These are phyloP conservation scores for Deinandra increscens DNA, from an alignment of 129 eudicot species.

Conservation along the genomic window DNA sequence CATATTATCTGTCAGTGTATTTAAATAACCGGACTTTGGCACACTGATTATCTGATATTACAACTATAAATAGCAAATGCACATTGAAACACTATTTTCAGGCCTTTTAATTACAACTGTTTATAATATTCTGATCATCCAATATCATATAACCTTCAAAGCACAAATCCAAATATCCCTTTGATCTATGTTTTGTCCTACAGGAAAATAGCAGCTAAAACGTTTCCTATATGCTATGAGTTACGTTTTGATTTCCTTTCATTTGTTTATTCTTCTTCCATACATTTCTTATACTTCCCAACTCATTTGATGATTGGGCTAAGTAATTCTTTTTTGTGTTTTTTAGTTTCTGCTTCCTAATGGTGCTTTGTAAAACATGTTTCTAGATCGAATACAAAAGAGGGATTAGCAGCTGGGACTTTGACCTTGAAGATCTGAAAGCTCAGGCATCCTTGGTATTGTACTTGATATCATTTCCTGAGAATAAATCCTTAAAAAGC, in stretches of 20 bases:
- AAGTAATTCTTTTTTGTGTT: neutral
- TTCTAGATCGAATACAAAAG: conserved; percentile 88
- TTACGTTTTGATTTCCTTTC: neutral
- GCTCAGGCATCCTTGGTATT: conserved; percentile 96
- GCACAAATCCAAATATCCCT: conserved; percentile 1
- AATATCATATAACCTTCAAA: neutral
- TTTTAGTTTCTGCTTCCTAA: conserved; percentile 17
- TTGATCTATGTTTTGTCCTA: conserved; percentile 11
- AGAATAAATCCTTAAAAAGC: conserved; percentile 10
- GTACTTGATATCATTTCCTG: conserved; percentile 4
- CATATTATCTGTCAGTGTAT: neutral
- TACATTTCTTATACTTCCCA: neutral
- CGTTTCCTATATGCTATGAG: neutral
- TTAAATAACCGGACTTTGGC: neutral
- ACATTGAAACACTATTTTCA: neutral
- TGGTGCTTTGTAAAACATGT: conserved; percentile 22
- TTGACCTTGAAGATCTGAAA: conserved; percentile 89
- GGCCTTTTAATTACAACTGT: neutral
- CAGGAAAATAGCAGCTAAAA: conserved; percentile 4
- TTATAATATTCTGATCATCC: neutral
- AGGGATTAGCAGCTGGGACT: conserved; percentile 95
- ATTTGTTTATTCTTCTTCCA: neutral
- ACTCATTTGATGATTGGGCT: conserved; percentile 3
- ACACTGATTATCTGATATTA: neutral
- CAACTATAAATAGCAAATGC: neutral